Evolutionary conservation across 331 rosid genomes (phyloP), one percentile per base, ranked within the genome.

Genomic region (Telfairia occidentalis): DNA sequence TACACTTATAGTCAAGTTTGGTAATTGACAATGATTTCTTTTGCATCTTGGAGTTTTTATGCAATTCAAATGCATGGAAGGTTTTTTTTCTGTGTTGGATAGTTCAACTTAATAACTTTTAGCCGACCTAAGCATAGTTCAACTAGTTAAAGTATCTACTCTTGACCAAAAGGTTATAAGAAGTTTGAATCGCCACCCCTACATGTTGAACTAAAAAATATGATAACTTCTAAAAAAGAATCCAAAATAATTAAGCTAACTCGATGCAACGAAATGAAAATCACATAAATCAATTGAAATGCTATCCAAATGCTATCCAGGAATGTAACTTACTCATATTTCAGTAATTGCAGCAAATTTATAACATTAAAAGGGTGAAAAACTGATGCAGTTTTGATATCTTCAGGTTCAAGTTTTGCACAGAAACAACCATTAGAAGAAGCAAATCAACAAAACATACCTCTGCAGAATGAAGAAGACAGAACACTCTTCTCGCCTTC

Each of bases 331-430:
- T 32, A 19, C 16, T 45, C 35, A 45, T 9, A 28, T 28, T 16
- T 46, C 42, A 26, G 26, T 2, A 4, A 70, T 3, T 28, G 75
- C 16, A 46, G 40, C 34, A 70, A 70, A 70, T 26, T 28, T 70
- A 2, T 1, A 1, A 9, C 16, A 67, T 8, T 43, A 43, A 45
- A 30, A 45, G 6, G 26, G 15, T 24, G 53, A 24, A 16, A 70
- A 70, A 3, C 48, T 73, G 77, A 73, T n/a, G 50, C 55, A 50
- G 23, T 70, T 79, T 74, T 64, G 29, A 57, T 77, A 57, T 83
- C 81, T 82, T 64, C 88, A 94, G 98, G 89, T 80, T 59, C 82
- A 87, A 82, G 92, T 42, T 69, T 76, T 48, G 81, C 88, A 57
- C 63, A 82, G 48, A 79, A 81, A 54, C 84, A 84, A 81, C 75